Base-by-base conservation (phyloP, 805 yeast genomes). In the Candida manassasensis region DNA sequence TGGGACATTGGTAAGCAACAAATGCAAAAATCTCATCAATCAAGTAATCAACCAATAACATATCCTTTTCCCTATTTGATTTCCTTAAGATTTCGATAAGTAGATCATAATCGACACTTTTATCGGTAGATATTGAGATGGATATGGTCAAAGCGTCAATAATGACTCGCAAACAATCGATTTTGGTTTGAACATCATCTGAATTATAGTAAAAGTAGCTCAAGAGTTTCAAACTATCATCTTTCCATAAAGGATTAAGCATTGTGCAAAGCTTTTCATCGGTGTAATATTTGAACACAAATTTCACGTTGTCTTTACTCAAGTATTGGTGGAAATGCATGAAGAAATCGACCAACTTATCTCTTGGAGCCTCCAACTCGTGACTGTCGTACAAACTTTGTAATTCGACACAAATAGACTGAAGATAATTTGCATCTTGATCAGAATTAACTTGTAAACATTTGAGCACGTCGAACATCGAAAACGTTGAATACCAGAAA, bases 241-340 rank as follows among this genome's bases (percentile, higher is more conserved):
- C 63, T 31, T 58, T 57, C 84, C 88, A 81, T 6, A 64, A 53
- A 0, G 69, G 60, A 19, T 71, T 55, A 4, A 78, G 50, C 8
- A 77, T 73, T 2, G 79, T 66, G 48, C 89, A 81, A 19, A 69
- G 48, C 35, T 71, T 67, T 35, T 74, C 73, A 9, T 63, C 60
- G 3, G 59, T 55, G 49, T 75, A 79, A 44, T 60, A 69, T 3
- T 61, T 54, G 18, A 82, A 50, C 3, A 83, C 67, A 34, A 61
- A 66, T 4, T 54, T 43, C n/a, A 71, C 63, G 8, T 60, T 57
- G 3, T 53, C 56, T 1, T 59, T 57, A 8, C 68, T 57, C 18
- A 77, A 43, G 33, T 53, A 52, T 3, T 52, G 55, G 12, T 70
- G 44, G 43, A 70, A 50, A 4, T 45, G 44, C 21, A 73, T 43